These are phyloP conservation scores for Umbellularia californica DNA, from an alignment of 164 flowering plant genomes.

Conservation along the genomic window DNA sequence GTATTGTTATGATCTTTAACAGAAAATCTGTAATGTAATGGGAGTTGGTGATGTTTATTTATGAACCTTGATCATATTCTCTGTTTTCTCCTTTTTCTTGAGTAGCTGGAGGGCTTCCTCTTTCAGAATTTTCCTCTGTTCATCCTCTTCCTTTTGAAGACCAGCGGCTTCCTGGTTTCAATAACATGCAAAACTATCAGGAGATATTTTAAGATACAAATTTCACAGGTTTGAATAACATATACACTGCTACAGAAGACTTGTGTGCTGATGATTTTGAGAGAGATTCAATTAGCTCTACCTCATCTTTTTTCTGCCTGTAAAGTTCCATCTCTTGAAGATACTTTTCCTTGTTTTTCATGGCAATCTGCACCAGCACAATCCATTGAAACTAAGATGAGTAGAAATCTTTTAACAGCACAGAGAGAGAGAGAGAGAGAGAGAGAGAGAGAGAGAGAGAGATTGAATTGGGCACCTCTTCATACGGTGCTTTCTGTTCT, in stretches of 20 bases:
- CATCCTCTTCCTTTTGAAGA: slow-evolving; percentile 61
- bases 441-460: not conserved
- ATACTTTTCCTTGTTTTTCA: slow-evolving; percentile 71
- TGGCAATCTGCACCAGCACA: slow-evolving; percentile 48
- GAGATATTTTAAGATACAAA: no score
- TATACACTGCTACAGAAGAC: not conserved
- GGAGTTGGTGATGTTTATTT: not conserved
- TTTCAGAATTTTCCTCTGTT: slow-evolving; percentile 70
- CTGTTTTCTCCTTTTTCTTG: slow-evolving; percentile 89
- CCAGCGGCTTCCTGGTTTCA: slow-evolving; percentile 37
- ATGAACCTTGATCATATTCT: slow-evolving; percentile 70
- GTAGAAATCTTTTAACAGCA: not conserved
- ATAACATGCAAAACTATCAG: no score
- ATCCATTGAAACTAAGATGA: not conserved
- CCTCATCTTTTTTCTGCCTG: slow-evolving; percentile 64
- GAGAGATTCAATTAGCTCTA: not conserved
- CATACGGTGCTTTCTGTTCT: slow-evolving; percentile 53
- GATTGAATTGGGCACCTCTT: slow-evolving; percentile 40
- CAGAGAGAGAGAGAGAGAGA: not conserved
- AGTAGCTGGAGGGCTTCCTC: slow-evolving; percentile 89
- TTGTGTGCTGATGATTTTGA: not conserved
- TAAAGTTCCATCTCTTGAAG: slow-evolving; percentile 68
- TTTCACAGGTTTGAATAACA: no score
- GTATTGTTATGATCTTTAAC: no score
- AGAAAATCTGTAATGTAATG: not conserved